phyloP scores from a whole-genome alignment of 2,329 filamentous ascomycete genomes.

The Diatrype stigma region DNA sequence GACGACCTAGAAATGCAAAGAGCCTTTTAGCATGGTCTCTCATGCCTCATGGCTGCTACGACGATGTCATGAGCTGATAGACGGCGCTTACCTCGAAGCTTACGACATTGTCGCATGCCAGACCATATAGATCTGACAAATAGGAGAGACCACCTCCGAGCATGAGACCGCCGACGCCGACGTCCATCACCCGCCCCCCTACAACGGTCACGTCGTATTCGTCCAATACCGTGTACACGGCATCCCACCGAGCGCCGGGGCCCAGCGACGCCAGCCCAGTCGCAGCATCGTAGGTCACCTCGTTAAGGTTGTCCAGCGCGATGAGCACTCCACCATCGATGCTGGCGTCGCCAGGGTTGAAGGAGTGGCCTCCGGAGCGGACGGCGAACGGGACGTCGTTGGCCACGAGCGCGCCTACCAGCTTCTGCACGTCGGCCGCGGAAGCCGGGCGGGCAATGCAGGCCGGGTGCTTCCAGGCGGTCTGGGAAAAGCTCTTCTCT shows the following conservation, averaged over 20 bases:
- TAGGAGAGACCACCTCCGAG: conserved; percentile 18
- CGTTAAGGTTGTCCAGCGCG: neutral
- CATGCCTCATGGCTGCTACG: too few species aligned
- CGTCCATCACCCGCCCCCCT: conserved; percentile 7
- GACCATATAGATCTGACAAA: conserved; percentile 17
- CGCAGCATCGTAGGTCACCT: neutral
- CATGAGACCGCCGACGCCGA: conserved; percentile 10
- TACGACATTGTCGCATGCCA: conserved; percentile 22
- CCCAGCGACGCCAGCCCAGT: conserved; percentile 4
- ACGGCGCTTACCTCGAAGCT: conserved; percentile 18
- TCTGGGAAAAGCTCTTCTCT: too few species aligned
- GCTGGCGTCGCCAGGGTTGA: conserved; percentile 1
- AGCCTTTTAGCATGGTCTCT: too few species aligned
- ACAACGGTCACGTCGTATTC: conserved; percentile 7
- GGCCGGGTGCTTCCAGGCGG: neutral
- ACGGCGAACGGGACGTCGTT: conserved; percentile 1
- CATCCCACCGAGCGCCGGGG: conserved; percentile 7
- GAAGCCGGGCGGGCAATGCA: neutral
- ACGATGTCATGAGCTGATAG: neutral
- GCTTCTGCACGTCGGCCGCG: neutral
- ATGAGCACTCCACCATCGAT: conserved; percentile 8
- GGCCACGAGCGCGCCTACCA: neutral
- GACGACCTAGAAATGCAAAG: conserved; percentile 6
- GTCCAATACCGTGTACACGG: conserved; percentile 10
- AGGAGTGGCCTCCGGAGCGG: conserved; percentile 5